These are phyloP conservation scores for Bryoerythrophyllum caledonicum DNA, from an alignment of 225 moss, liverwort and hornwort species.

Conservation along the genomic window DNA sequence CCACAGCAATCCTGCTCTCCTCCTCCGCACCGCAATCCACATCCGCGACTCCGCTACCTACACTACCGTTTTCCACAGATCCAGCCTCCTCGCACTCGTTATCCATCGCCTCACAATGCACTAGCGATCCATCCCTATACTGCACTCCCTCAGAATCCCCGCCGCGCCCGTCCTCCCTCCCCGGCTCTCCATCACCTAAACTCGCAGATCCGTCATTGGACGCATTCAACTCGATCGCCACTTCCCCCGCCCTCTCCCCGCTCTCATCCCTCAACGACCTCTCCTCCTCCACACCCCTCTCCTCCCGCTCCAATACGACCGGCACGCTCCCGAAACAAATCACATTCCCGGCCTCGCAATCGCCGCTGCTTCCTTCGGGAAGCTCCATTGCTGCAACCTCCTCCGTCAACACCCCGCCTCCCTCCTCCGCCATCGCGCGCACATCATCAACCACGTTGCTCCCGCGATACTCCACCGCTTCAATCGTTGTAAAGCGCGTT, in stretches of 20 bases:
- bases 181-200: not conserved
- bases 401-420: constrained; percentile 25
- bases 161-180: too few species aligned
- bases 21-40: constrained; percentile 14
- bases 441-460: not conserved
- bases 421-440: constrained; percentile 33
- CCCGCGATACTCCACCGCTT: not conserved
- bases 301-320: constrained; percentile 20
- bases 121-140: constrained; percentile 23
- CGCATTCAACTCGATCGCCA: not conserved
- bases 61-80: constrained; percentile 13
- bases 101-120: constrained; percentile 6
- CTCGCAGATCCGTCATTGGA: constrained; percentile 21
- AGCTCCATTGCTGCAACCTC: constrained; percentile 16
- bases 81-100: constrained; percentile 10
- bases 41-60: constrained; percentile 1
- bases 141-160: not conserved
- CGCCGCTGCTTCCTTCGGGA: not conserved
- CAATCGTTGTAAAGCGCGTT: not conserved
- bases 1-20: constrained; percentile 21
- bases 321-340: constrained; percentile 43
- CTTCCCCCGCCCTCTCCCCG: not conserved
- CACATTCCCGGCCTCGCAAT: constrained; percentile 19
- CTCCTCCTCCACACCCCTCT: not conserved
- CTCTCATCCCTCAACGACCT: not conserved